Conservation (phyloP, 164 flowering plant species). For the Stephania japonica region DNA sequence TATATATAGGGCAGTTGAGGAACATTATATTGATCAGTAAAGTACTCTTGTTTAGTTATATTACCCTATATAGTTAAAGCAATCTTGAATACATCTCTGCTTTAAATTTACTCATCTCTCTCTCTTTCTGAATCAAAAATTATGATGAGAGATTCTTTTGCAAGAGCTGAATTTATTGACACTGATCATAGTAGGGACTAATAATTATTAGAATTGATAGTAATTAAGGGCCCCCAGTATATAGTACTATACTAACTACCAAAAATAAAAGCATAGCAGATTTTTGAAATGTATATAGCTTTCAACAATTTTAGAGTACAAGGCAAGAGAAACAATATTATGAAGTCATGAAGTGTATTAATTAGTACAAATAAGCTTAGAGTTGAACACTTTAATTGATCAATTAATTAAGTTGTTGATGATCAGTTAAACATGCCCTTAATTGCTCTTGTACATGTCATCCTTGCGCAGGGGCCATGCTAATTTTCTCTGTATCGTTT, state of each 20-base stretch:
- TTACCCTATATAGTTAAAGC: neutral
- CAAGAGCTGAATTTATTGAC: neutral
- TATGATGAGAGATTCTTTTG: neutral
- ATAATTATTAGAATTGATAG: neutral
- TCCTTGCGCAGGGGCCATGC: too few species aligned
- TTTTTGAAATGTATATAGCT: neutral
- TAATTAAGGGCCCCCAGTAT: neutral
- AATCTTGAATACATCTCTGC: neutral
- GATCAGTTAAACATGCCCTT: too few species aligned
- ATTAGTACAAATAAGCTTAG: too few species aligned
- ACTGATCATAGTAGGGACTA: neutral
- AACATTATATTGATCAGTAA: neutral
- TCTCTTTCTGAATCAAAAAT: too few species aligned
- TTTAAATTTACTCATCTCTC: neutral
- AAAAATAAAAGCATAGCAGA: neutral
- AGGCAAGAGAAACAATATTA: neutral
- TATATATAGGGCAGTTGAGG: neutral
- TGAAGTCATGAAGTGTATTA: too few species aligned
- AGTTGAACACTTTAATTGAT: too few species aligned
- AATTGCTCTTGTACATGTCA: too few species aligned
- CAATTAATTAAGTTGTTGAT: too few species aligned
- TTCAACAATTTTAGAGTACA: neutral
- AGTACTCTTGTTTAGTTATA: neutral
- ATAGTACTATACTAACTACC: neutral
- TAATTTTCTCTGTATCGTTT: too few species aligned